Percentiles rank a stretch among this genome's conserved stretches.
Conservation (phyloP, 164 flowering plant genomes). For the Taxillus chinensis region DNA sequence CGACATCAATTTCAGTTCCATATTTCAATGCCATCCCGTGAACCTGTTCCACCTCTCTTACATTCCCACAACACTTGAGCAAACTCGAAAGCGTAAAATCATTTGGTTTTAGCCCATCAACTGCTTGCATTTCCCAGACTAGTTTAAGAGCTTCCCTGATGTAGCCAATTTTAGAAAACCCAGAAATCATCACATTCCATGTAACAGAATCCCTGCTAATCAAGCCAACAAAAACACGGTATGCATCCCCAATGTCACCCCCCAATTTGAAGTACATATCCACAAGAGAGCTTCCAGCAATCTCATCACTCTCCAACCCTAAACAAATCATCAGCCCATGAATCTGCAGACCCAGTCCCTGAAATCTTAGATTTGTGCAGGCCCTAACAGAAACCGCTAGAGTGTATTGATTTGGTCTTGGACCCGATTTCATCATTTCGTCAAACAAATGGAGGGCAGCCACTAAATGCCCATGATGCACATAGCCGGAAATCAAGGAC, state of each 20-base stretch:
- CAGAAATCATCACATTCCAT: constrained; percentile 20
- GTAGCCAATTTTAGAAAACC: constrained; percentile 17
- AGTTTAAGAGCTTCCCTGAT: constrained; percentile 11
- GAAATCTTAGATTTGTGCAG: constrained; percentile 7
- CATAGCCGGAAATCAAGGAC: constrained; percentile 16
- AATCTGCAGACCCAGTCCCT: constrained; percentile 14
- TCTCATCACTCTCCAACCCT: constrained; percentile 18
- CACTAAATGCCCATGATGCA: constrained; percentile 6
- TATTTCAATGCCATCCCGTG: constrained; percentile 17
- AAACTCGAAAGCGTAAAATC: constrained; percentile 22
- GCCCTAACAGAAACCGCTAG: constrained; percentile 10
- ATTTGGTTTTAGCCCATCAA: constrained; percentile 18
- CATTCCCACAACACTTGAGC: constrained; percentile 18
- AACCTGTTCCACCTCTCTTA: constrained; percentile 19
- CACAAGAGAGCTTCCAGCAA: constrained; percentile 16
- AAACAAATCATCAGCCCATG: constrained; percentile 10
- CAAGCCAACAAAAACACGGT: constrained; percentile 10
- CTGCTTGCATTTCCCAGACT: constrained; percentile 13
- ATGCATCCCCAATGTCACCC: constrained; percentile 8
- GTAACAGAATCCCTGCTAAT: constrained; percentile 14
- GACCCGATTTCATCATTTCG: constrained; percentile 15
- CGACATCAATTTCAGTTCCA: constrained; percentile 15
- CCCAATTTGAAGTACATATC: constrained; percentile 18
- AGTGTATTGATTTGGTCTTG: constrained; percentile 14
- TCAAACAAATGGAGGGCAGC: constrained; percentile 12